Evolutionary conservation across 495 filamentous ascomycete genomes (phyloP).

Genomic region (Neurospora tetrasperma): DNA sequence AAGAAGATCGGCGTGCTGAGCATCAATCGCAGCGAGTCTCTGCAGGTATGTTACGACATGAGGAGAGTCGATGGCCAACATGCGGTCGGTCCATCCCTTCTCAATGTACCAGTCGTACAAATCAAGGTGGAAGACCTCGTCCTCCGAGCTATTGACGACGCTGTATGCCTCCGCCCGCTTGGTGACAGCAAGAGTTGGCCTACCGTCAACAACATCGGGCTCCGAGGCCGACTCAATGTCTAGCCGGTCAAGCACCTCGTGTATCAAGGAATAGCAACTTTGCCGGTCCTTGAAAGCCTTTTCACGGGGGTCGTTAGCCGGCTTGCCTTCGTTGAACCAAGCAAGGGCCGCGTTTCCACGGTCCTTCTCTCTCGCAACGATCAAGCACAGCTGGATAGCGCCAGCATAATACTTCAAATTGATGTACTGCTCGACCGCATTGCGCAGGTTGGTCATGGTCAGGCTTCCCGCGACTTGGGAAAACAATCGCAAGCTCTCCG

Average conservation of each 20-base stretch:
- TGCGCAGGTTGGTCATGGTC: constrained; percentile 67
- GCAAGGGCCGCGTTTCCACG: constrained; percentile 69
- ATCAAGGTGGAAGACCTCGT: constrained; percentile 88
- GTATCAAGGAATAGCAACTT: constrained; percentile 73
- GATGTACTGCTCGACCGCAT: constrained; percentile 68
- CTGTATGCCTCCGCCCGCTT: constrained; percentile 78
- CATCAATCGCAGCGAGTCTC: constrained; percentile 53
- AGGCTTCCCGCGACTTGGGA: constrained; percentile 74
- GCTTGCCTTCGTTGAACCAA: constrained; percentile 51
- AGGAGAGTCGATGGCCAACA: constrained; percentile 71
- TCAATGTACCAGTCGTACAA: constrained; percentile 94
- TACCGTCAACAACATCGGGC: constrained; percentile 67
- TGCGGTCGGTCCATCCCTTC: constrained; percentile 69
- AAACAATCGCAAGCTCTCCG: constrained; percentile 82
- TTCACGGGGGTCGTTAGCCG: constrained; percentile 53
- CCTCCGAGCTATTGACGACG: constrained; percentile 71
- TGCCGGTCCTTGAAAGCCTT: constrained; percentile 58
- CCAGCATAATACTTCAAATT: constrained; percentile 82
- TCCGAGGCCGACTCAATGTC: constrained; percentile 55
- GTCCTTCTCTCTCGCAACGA: constrained; percentile 71
- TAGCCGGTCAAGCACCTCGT: constrained; percentile 62
- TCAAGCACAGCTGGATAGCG: constrained; percentile 79
- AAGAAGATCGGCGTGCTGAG: constrained; percentile 77
- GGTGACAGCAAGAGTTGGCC: constrained; percentile 59
- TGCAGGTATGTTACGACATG: constrained; percentile 82